Base-by-base conservation (phyloP, 768 basidiomycete genomes). In the Tylopilus sp. region DNA sequence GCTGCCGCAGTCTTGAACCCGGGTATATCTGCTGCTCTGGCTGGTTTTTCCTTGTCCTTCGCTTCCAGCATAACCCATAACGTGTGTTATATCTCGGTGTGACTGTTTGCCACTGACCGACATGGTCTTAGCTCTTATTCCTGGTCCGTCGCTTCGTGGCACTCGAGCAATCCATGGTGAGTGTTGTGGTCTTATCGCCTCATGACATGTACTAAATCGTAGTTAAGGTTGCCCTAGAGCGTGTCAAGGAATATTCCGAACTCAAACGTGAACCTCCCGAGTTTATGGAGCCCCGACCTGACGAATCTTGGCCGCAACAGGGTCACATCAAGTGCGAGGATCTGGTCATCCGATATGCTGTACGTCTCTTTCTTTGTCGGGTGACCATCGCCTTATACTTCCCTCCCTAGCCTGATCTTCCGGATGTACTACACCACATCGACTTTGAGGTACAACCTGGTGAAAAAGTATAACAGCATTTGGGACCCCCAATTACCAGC, bases 201-300 rank as follows among this genome's bases (percentile, higher is more conserved):
- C 11, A 47, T 36, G 21, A 25, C 18, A 33, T 40, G 44, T 9
- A 18, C 47, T 56, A 22, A 55, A 50, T 36, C 35, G 48, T 15
- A 35, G 26, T 43, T 15, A 48, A 88, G 87, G 87, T 91, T 57
- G 85, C 89, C 28, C 71, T 92, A 31, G 92, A 95, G 67, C 86
- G 94, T 46, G 81, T 95, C 66, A 93, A 93, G 64, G 94, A 95
- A 71, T 95, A 88, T 65, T 87, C 91, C 4, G 88, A 92, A 57
- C 69, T 94, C 25, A 66, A 73, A 38, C 79, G 79, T 23, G 94
- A 98, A 72, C 78, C 85, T 9, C 76, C 91, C 1, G 94, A 98
- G 65, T 90, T 86, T 61, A 66, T 90, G 39, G 91, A 97, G 52
- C 91, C 91, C 4, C 74, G 91, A n/a, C 93, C 94, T 5, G 75